Evolutionary conservation across 225 moss, liverwort and hornwort genomes (phyloP).

Genomic region (Ulota crispa): DNA sequence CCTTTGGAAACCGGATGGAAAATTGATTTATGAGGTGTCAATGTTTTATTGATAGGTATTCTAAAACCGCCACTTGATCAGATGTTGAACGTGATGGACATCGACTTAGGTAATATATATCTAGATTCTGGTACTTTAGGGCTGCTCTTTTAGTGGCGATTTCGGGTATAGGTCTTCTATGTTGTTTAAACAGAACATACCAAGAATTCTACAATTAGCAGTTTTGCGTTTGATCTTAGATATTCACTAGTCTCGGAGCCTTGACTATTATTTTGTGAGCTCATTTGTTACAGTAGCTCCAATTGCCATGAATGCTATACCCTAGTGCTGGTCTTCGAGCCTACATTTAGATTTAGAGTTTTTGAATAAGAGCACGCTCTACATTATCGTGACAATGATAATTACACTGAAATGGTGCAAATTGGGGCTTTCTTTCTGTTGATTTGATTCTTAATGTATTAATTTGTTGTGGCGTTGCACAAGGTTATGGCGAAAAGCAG

Average conservation of each 20-base stretch:
- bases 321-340: neutral
- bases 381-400: neutral
- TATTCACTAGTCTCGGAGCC: neutral
- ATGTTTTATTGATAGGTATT: too few species aligned
- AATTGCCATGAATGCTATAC: neutral
- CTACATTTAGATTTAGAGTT: neutral
- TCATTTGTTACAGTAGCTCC: neutral
- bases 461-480: constrained; percentile 12
- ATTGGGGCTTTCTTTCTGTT: neutral
- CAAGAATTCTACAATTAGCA: neutral
- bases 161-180: neutral
- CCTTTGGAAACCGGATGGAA: too few species aligned
- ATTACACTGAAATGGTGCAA: neutral
- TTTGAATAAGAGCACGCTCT: neutral
- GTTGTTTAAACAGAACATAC: neutral
- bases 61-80: too few species aligned
- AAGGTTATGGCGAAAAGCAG: constrained; percentile 32
- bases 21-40: too few species aligned
- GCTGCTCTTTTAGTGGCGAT: too few species aligned
- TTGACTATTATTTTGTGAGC: neutral
- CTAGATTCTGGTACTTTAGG: too few species aligned
- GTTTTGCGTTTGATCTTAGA: neutral
- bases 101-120: too few species aligned
- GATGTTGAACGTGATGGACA: too few species aligned
- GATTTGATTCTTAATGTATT: neutral